These are phyloP conservation scores for Elsinoe ampelina DNA, from an alignment of 2,329 filamentous ascomycete genomes.

Conservation along the genomic window DNA sequence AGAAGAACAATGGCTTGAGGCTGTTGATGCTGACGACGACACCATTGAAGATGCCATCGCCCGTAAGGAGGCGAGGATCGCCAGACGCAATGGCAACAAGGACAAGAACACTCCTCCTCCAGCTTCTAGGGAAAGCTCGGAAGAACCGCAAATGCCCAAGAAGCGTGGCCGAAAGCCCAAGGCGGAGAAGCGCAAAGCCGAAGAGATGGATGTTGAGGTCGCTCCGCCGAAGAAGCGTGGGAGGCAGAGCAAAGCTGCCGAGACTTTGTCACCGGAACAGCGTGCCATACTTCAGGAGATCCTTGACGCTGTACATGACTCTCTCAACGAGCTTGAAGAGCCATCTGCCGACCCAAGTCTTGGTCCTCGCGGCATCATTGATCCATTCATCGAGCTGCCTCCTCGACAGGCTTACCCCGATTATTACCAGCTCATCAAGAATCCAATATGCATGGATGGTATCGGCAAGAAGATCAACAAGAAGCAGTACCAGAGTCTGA, in stretches of 20 bases:
- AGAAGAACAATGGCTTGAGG: conserved; percentile 98
- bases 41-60: conserved; percentile 85
- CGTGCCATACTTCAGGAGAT: conserved; percentile 72
- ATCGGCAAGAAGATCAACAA: conserved; percentile 94
- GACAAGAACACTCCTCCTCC: conserved; percentile 64
- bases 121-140: conserved; percentile 72
- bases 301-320: conserved; percentile 66
- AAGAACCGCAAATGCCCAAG: conserved; percentile 58
- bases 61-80: conserved; percentile 76
- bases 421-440: conserved; percentile 88
- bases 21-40: conserved; percentile 94
- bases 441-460: conserved; percentile 91
- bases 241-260: conserved; percentile 58
- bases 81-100: conserved; percentile 69
- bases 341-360: conserved; percentile 51
- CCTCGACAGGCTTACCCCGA: conserved; percentile 84
- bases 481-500: conserved; percentile 76
- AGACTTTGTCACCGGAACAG: conserved; percentile 57
- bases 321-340: conserved; percentile 75
- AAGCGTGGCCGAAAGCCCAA: conserved; percentile 73
- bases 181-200: conserved; percentile 78
- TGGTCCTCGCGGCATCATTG: conserved; percentile 72
- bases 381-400: conserved; percentile 85
- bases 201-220: conserved; percentile 64
- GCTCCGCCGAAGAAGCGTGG: conserved; percentile 68